phyloP scores from a whole-genome alignment of 2,329 filamentous ascomycete genomes.

The Pseudogymnoascus sp. region DNA sequence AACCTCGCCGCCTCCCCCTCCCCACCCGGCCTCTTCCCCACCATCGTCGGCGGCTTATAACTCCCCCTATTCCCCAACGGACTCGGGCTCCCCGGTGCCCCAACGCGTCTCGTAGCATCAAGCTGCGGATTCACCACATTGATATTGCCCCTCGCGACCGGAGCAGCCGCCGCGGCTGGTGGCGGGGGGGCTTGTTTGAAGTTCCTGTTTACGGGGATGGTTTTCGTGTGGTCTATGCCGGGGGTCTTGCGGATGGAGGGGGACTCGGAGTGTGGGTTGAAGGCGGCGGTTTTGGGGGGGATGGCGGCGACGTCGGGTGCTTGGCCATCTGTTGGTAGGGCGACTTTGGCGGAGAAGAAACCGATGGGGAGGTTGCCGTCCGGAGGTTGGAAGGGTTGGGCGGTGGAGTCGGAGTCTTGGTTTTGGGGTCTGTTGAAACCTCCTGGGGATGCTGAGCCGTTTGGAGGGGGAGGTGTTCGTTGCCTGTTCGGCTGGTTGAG shows the following conservation, averaged over 20 bases:
- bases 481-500: slow-evolving; percentile 27
- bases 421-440: slow-evolving; percentile 11
- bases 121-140: slow-evolving; percentile 47
- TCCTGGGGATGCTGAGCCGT: slow-evolving; percentile 24
- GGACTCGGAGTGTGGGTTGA: slow-evolving; percentile 69
- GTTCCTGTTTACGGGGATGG: slow-evolving; percentile 15
- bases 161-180: slow-evolving; percentile 13
- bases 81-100: slow-evolving; percentile 48
- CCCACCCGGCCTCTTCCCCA: slow-evolving; percentile 21
- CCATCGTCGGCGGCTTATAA: slow-evolving; percentile 55
- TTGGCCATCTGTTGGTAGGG: slow-evolving; percentile 42
- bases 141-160: slow-evolving; percentile 27
- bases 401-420: slow-evolving; percentile 9
- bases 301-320: slow-evolving; percentile 24
- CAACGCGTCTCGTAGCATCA: slow-evolving; percentile 50
- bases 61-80: slow-evolving; percentile 51
- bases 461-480: slow-evolving; percentile 14
- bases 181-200: slow-evolving; percentile 43
- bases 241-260: slow-evolving; percentile 86
- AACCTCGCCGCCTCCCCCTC: slow-evolving; percentile 14
- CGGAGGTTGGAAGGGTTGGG: slow-evolving; percentile 17
- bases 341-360: slow-evolving; percentile 66
- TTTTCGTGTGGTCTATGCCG: slow-evolving; percentile 70
- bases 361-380: slow-evolving; percentile 29
- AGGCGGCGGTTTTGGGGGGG: slow-evolving; percentile 40